Conservation (phyloP, 768 basidiomycete genomes). For the Hebeloma cylindrosporum region DNA sequence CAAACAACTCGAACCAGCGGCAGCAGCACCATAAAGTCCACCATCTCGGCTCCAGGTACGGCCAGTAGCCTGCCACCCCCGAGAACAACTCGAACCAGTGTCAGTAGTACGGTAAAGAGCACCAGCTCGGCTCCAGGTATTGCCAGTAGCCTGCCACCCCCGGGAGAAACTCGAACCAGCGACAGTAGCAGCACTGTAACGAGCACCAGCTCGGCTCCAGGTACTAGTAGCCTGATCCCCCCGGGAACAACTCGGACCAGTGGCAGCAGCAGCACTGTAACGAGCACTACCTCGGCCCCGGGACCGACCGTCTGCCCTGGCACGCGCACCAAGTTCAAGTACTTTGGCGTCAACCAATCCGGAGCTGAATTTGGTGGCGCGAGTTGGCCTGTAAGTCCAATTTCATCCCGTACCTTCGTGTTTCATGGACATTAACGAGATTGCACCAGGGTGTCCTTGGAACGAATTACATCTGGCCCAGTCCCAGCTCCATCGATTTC, state of each 20-base stretch:
- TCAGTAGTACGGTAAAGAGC: too few relatives aligned
- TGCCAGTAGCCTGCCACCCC: too few relatives aligned
- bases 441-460: constrained; percentile 34
- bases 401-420: not conserved
- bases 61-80: too few relatives aligned
- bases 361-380: constrained; percentile 61
- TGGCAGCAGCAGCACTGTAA: constrained; percentile 8
- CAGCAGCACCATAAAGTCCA: too few relatives aligned
- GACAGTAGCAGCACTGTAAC: too few relatives aligned
- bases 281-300: constrained; percentile 25
- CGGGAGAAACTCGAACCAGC: too few relatives aligned
- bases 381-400: constrained; percentile 43
- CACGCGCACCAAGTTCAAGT: constrained; percentile 54
- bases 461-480: constrained; percentile 53
- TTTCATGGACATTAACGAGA: not conserved
- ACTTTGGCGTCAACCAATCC: constrained; percentile 62
- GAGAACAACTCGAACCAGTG: too few relatives aligned
- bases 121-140: too few relatives aligned
- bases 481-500: constrained; percentile 45
- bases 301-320: constrained; percentile 37
- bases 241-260: too few relatives aligned
- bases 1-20: too few relatives aligned
- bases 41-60: constrained; percentile 2
- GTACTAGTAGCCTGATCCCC: too few relatives aligned
- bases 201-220: too few relatives aligned